These are phyloP conservation scores for Pythium volutum DNA, from an alignment of 352 stramenopile genomes.

Conservation along the genomic window DNA sequence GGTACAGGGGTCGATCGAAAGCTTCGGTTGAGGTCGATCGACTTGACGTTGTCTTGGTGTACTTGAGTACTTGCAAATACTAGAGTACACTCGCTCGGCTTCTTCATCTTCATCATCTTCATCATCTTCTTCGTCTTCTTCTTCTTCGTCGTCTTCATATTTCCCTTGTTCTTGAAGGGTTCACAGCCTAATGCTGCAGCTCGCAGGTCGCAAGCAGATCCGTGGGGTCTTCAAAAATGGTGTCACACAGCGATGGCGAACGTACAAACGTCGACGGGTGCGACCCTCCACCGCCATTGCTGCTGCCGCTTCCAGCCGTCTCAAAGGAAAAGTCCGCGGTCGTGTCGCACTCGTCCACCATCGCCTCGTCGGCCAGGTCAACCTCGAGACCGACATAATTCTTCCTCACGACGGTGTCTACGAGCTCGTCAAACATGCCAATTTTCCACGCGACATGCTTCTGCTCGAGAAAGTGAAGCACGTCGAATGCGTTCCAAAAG, in stretches of 20 bases:
- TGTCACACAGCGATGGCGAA: constrained; percentile 20
- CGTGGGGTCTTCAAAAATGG: constrained; percentile 45
- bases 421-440: constrained; percentile 74
- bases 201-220: constrained; percentile 41
- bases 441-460: constrained; percentile 80
- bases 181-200: constrained; percentile 31
- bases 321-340: constrained; percentile 24
- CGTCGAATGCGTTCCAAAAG: constrained; percentile 76
- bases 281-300: background rate
- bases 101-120: constrained; percentile 5
- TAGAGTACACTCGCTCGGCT: constrained; percentile 29
- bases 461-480: constrained; percentile 70
- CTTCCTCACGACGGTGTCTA: constrained; percentile 62
- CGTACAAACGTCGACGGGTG: constrained; percentile 14
- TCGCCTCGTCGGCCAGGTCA: constrained; percentile 40
- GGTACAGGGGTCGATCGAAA: constrained; percentile 6
- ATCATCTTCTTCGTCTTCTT: constrained; percentile 10
- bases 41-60: constrained; percentile 1
- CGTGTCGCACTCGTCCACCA: constrained; percentile 40
- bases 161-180: background rate
- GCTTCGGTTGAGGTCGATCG: background rate
- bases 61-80: constrained; percentile 21
- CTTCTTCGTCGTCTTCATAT: background rate
- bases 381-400: constrained; percentile 32
- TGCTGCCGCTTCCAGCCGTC: background rate